Conservation (phyloP, 345 rosid species). For the sweet orange (Citrus sinensis) region DNA sequence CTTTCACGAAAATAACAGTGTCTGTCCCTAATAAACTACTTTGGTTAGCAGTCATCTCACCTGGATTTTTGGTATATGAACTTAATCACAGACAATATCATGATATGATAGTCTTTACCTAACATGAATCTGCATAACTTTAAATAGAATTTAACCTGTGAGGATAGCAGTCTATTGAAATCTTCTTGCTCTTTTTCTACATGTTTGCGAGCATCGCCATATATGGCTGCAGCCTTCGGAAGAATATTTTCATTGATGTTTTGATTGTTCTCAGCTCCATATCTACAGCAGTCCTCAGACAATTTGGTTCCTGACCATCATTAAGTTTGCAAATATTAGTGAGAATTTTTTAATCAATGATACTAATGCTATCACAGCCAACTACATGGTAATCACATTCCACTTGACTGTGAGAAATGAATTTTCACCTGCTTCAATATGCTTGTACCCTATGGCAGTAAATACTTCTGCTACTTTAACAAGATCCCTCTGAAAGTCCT, state of each 20-base stretch:
- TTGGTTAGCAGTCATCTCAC: not conserved
- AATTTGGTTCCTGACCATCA: slow-evolving; percentile 69
- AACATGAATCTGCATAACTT: not conserved
- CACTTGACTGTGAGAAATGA: not conserved
- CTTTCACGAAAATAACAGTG: not conserved
- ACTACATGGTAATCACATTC: not conserved
- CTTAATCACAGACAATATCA: not conserved
- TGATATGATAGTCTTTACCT: not conserved
- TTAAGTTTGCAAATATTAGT: slow-evolving; percentile 3
- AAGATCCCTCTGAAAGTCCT: slow-evolving; percentile 90
- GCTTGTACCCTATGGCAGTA: slow-evolving; percentile 70
- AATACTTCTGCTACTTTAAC: slow-evolving; percentile 78
- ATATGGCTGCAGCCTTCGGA: slow-evolving; percentile 89
- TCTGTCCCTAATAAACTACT: not conserved
- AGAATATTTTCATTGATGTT: slow-evolving; percentile 66
- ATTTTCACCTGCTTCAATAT: slow-evolving; percentile 78
- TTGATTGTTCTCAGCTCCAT: slow-evolving; percentile 75
- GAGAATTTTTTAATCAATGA: slow-evolving; percentile 6
- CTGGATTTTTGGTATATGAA: not conserved
- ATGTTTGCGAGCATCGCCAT: slow-evolving; percentile 88
- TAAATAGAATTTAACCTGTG: slow-evolving; percentile 52
- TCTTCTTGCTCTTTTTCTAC: slow-evolving; percentile 93
- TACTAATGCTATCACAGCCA: not conserved
- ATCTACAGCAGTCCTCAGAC: slow-evolving; percentile 78
- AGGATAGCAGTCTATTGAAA: slow-evolving; percentile 55